Evolutionary conservation across 2,329 filamentous ascomycete genomes (phyloP).

Genomic region (Xylariaceae sp.): DNA sequence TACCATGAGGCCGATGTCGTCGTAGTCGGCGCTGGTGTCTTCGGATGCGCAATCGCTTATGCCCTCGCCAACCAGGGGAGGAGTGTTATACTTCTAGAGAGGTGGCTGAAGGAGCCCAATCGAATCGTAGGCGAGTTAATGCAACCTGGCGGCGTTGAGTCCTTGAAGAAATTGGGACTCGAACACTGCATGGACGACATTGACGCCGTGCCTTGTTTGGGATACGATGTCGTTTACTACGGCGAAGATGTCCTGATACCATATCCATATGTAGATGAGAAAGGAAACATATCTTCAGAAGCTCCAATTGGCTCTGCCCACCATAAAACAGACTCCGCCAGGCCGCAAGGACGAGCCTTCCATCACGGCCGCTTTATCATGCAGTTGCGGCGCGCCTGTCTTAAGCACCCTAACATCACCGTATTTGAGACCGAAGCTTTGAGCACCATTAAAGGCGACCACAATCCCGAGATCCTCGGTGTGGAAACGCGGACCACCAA

Average conservation of each 20-base stretch:
- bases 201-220: constrained; percentile 79
- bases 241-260: constrained; percentile 72
- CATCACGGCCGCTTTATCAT: constrained; percentile 94
- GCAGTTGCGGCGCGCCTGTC: constrained; percentile 75
- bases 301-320: constrained; percentile 35
- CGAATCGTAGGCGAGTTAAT: constrained; percentile 94
- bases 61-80: constrained; percentile 86
- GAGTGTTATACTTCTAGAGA: constrained; percentile 87
- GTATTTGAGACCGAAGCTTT: constrained; percentile 88
- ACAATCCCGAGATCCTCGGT: constrained; percentile 75
- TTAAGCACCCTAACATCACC: constrained; percentile 78
- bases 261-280: constrained; percentile 69
- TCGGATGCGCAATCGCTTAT: constrained; percentile 84
- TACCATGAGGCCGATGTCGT: constrained; percentile 79
- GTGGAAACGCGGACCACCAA: constrained; percentile 73
- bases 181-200: constrained; percentile 84
- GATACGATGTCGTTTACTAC: constrained; percentile 87
- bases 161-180: constrained; percentile 79
- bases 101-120: constrained; percentile 87
- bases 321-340: constrained; percentile 34
- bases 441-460: constrained; percentile 70
- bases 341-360: constrained; percentile 77
- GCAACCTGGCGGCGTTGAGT: constrained; percentile 86
- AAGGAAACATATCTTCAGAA: constrained; percentile 12
- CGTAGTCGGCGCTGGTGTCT: constrained; percentile 86